These are phyloP conservation scores for Phialophora chinensis DNA, from an alignment of 2,329 filamentous ascomycete genomes.

Conservation along the genomic window DNA sequence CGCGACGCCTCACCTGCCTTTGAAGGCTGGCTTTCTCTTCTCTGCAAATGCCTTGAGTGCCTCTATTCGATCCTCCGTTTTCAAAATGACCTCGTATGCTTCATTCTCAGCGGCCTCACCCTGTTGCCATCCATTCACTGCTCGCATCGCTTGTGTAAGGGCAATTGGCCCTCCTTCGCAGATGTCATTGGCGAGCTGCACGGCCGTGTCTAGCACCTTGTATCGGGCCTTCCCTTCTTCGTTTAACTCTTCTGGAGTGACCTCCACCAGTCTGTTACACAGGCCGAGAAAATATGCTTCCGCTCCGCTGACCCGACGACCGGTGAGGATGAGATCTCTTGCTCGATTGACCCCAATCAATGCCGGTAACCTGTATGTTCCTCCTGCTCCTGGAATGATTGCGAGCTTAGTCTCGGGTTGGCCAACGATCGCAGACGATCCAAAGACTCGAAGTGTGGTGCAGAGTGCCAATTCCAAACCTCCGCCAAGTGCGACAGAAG, in stretches of 20 bases:
- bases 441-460: slow-evolving; percentile 86
- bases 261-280: slow-evolving; percentile 86
- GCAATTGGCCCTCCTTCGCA: slow-evolving; percentile 89
- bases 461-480: slow-evolving; percentile 91
- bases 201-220: slow-evolving; percentile 74
- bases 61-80: slow-evolving; percentile 85
- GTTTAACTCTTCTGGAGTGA: slow-evolving; percentile 61
- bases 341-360: slow-evolving; percentile 81
- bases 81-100: slow-evolving; percentile 83
- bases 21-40: slow-evolving; percentile 74
- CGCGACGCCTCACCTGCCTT: slow-evolving; percentile 45
- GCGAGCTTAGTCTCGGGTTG: slow-evolving; percentile 91
- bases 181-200: slow-evolving; percentile 80
- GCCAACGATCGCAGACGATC: slow-evolving; percentile 76
- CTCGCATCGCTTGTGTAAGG: slow-evolving; percentile 76
- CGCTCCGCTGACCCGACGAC: slow-evolving; percentile 77
- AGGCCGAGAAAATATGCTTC: slow-evolving; percentile 93
- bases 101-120: slow-evolving; percentile 80
- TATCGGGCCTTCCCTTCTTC: slow-evolving; percentile 66
- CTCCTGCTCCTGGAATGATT: slow-evolving; percentile 93
- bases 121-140: slow-evolving; percentile 70
- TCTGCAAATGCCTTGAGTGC: slow-evolving; percentile 83
- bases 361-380: slow-evolving; percentile 83
- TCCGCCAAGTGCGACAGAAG: slow-evolving; percentile 85
- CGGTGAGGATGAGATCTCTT: slow-evolving; percentile 88